These are phyloP conservation scores for Pachyrhizus erosus DNA, from an alignment of 306 rosid genomes.

Conservation along the genomic window DNA sequence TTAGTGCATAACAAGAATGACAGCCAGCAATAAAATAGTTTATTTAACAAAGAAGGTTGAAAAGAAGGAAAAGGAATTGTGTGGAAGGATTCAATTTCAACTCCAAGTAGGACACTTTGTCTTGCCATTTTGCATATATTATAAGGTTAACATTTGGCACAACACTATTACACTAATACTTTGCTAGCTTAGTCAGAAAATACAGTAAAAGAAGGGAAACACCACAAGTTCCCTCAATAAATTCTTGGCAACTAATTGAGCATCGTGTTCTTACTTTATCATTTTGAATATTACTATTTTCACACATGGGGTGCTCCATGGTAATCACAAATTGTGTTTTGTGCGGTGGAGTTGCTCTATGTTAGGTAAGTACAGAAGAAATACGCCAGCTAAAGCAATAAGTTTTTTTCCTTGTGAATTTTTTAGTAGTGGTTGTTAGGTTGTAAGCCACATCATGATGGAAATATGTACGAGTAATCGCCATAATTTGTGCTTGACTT, in stretches of 20 bases:
- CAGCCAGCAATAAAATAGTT: constrained; percentile 39
- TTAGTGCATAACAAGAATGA: constrained; percentile 47
- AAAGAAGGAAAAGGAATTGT: constrained; percentile 37
- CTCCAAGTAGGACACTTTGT: constrained; percentile 34
- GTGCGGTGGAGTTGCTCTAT: constrained; percentile 41
- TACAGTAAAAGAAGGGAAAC: constrained; percentile 31
- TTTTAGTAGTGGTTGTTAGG: constrained; percentile 38
- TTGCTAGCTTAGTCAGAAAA: constrained; percentile 38
- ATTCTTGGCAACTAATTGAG: constrained; percentile 43
- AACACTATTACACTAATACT: constrained; percentile 20
- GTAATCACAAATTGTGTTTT: constrained; percentile 32
- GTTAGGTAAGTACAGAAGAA: constrained; percentile 49
- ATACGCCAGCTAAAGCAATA: constrained; percentile 29
- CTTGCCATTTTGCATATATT: constrained; percentile 33
- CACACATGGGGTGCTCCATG: constrained; percentile 44
- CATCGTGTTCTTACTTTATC: constrained; percentile 41
- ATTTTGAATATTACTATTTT: constrained; percentile 34
- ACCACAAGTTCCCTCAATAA: constrained; percentile 20
- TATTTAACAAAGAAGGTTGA: constrained; percentile 35
- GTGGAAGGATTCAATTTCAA: constrained; percentile 47
- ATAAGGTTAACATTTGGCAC: constrained; percentile 45
- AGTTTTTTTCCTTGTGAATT: background rate
- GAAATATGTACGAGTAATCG: constrained; percentile 5
- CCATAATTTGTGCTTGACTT: constrained; percentile 48
- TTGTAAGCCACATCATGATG: constrained; percentile 33